These are phyloP conservation scores for Botrytis porri DNA, from an alignment of 2,329 filamentous ascomycete genomes.

Conservation along the genomic window DNA sequence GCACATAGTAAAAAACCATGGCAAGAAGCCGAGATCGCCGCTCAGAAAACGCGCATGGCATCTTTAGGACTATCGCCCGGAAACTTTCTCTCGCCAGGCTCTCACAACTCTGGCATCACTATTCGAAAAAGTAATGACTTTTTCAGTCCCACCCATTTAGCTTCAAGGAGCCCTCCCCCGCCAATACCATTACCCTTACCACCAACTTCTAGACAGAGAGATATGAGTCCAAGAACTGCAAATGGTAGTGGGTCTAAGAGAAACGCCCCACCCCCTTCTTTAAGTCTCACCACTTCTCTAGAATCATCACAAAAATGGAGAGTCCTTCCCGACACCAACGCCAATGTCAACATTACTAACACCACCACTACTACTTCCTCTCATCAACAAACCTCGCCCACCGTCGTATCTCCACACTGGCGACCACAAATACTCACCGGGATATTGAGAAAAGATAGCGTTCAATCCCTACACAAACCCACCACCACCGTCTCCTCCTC, in stretches of 20 bases:
- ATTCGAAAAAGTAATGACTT: constrained; percentile 17
- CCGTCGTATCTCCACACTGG: constrained; percentile 32
- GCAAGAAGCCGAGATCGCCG: constrained; percentile 32
- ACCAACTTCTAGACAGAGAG: constrained; percentile 29
- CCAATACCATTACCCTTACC: constrained; percentile 45
- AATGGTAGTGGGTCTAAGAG: not conserved
- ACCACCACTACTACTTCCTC: not conserved
- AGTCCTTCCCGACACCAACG: constrained; percentile 21
- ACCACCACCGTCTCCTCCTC: not conserved
- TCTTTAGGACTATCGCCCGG: constrained; percentile 16
- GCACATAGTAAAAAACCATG: constrained; percentile 24
- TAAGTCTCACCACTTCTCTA: not conserved
- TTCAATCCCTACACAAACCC: not conserved
- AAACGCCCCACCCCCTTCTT: not conserved
- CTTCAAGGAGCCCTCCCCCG: constrained; percentile 35
- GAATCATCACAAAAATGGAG: constrained; percentile 25
- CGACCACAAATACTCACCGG: constrained; percentile 23
- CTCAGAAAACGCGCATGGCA: constrained; percentile 21
- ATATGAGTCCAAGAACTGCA: not conserved
- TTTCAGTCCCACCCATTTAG: constrained; percentile 22
- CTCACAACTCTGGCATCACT: not conserved
- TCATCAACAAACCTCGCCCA: constrained; percentile 14
- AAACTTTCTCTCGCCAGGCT: not conserved
- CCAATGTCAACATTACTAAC: not conserved
- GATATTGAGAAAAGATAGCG: constrained; percentile 14